These are phyloP conservation scores for Musa itinerans DNA, from an alignment of 176 grass and related monocot genomes.

Conservation along the genomic window DNA sequence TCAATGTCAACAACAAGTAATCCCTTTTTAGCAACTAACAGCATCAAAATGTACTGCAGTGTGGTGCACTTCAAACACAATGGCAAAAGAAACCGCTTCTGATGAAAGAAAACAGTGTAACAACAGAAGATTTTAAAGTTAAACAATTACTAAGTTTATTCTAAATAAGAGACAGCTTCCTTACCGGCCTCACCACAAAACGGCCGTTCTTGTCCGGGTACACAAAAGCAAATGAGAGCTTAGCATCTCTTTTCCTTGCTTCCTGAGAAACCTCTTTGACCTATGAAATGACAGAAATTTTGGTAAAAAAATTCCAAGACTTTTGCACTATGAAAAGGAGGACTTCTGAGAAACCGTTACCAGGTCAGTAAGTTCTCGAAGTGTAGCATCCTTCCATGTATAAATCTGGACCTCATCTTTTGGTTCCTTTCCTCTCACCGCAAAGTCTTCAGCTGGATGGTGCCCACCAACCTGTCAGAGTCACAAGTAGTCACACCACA, in stretches of 20 bases:
- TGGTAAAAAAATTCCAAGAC: background rate
- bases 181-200: constrained; percentile 73
- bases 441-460: constrained; percentile 83
- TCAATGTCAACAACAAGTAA: constrained; percentile 17
- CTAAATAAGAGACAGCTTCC: constrained; percentile 5
- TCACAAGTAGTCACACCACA: background rate
- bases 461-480: constrained; percentile 48
- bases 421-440: constrained; percentile 87
- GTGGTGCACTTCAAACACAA: too few species aligned
- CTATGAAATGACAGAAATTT: constrained; percentile 29
- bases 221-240: constrained; percentile 87
- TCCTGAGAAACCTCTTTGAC: constrained; percentile 93
- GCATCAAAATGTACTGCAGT: too few species aligned
- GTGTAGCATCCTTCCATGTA: constrained; percentile 93
- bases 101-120: background rate
- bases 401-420: constrained; percentile 99
- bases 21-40: background rate
- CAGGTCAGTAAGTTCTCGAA: constrained; percentile 85
- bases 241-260: constrained; percentile 83
- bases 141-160: background rate
- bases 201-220: constrained; percentile 92
- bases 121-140: background rate
- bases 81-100: background rate
- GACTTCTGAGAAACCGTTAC: constrained; percentile 29
- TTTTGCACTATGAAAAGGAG: background rate